phyloP scores from a whole-genome alignment of 441 rosid species.

The Aquilaria agallochum region DNA sequence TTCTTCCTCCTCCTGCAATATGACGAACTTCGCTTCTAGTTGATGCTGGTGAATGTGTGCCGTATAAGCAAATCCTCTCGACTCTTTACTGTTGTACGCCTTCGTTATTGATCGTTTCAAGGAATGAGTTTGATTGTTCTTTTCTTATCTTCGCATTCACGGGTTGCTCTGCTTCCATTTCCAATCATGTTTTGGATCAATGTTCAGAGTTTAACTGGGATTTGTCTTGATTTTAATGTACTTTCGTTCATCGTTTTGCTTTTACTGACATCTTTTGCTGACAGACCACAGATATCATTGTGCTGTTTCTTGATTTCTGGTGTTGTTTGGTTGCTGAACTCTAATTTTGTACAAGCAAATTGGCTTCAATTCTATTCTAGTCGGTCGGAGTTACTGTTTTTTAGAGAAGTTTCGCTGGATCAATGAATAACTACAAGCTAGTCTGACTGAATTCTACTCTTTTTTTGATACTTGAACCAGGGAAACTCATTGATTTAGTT shows the following conservation, averaged over 20 bases:
- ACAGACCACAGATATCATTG: neutral
- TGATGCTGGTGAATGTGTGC: constrained; percentile 39
- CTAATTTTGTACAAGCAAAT: no score
- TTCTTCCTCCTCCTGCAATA: neutral
- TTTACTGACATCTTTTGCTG: neutral
- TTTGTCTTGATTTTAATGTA: constrained; percentile 15
- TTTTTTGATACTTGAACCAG: constrained; percentile 19
- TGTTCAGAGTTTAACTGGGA: neutral
- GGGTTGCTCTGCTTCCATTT: neutral
- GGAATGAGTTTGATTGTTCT: constrained; percentile 8
- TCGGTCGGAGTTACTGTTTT: no score
- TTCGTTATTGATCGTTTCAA: constrained; percentile 13
- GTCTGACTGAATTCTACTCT: constrained; percentile 11
- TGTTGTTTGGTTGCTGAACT: neutral
- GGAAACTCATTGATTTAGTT: constrained; percentile 16
- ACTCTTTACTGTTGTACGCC: constrained; percentile 6
- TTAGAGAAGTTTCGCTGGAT: neutral
- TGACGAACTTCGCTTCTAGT: constrained; percentile 22
- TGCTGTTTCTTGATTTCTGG: constrained; percentile 2
- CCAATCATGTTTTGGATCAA: neutral
- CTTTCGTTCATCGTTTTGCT: constrained; percentile 13
- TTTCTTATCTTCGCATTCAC: neutral
- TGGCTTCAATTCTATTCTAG: no score
- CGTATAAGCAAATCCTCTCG: constrained; percentile 30
- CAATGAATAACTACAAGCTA: neutral